Percentiles rank a stretch among this genome's conserved stretches.
These are phyloP conservation scores for Paramecium caudatum DNA, from an alignment of 73 alveolate species.

Conservation along the genomic window DNA sequence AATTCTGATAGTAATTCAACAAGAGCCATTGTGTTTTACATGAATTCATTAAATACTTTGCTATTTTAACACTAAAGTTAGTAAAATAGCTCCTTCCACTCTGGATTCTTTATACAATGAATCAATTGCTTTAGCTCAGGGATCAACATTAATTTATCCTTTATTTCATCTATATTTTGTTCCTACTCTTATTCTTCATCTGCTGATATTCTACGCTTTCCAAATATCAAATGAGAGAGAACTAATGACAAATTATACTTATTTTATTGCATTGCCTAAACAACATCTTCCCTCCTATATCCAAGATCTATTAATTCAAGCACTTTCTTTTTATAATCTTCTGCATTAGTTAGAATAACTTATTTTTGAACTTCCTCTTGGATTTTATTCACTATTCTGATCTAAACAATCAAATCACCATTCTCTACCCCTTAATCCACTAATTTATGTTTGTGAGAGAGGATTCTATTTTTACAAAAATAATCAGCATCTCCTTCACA, in stretches of 20 bases:
- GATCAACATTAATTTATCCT: neutral
- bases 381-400: neutral
- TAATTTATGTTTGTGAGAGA: neutral
- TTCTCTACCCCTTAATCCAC: neutral
- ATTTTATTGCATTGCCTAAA: constrained; percentile 19
- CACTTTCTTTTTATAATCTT: constrained; percentile 41
- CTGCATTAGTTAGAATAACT: constrained; percentile 9
- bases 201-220: neutral
- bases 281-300: constrained; percentile 38
- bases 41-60: neutral
- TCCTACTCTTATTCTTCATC: neutral
- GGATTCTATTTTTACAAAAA: neutral
- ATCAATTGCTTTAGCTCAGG: neutral
- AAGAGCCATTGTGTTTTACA: neutral
- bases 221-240: neutral
- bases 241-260: neutral
- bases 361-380: neutral
- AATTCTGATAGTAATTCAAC: constrained; percentile 17
- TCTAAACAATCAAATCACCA: neutral
- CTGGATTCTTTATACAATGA: neutral
- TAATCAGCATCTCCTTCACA: neutral
- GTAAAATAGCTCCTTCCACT: neutral
- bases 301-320: constrained; percentile 33
- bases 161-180: neutral
- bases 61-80: neutral